Conservation (phyloP, 495 filamentous ascomycete species). For the Terfezia boudieri region DNA sequence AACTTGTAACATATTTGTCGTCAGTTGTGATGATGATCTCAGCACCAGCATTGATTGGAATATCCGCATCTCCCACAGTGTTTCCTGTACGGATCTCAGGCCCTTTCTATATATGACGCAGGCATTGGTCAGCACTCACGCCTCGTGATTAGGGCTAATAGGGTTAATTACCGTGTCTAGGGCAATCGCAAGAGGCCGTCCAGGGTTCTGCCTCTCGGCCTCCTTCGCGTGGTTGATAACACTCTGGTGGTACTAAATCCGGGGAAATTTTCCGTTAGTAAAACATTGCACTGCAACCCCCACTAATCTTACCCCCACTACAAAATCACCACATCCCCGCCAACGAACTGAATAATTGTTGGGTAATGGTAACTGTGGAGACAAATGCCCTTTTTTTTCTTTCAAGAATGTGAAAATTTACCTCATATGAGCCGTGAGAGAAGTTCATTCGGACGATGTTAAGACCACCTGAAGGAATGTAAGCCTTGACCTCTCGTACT, state of each 20-base stretch:
- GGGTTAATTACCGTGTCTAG: constrained; percentile 51
- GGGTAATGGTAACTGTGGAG: neutral
- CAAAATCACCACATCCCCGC: neutral
- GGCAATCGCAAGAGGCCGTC: constrained; percentile 85
- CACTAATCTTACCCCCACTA: neutral
- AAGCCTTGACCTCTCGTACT: constrained; percentile 2
- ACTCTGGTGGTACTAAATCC: constrained; percentile 57
- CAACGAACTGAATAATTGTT: neutral
- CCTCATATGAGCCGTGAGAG: constrained; percentile 87
- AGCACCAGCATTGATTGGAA: constrained; percentile 61
- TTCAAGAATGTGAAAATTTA: constrained; percentile 20
- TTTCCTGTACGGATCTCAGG: constrained; percentile 96
- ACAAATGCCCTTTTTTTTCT: neutral
- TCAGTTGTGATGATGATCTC: constrained; percentile 93
- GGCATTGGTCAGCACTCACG: neutral
- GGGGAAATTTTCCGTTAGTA: neutral
- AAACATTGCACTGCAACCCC: neutral
- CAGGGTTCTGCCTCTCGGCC: constrained; percentile 49
- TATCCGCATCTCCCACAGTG: constrained; percentile 60
- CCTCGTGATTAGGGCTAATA: neutral
- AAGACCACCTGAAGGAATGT: constrained; percentile 40
- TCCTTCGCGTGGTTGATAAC: constrained; percentile 85
- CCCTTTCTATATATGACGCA: constrained; percentile 41
- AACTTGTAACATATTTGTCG: constrained; percentile 68
- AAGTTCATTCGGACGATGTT: constrained; percentile 99